phyloP scores from a whole-genome alignment of 2,329 filamentous ascomycete species.

The Trichophyton mentagrophytes region DNA sequence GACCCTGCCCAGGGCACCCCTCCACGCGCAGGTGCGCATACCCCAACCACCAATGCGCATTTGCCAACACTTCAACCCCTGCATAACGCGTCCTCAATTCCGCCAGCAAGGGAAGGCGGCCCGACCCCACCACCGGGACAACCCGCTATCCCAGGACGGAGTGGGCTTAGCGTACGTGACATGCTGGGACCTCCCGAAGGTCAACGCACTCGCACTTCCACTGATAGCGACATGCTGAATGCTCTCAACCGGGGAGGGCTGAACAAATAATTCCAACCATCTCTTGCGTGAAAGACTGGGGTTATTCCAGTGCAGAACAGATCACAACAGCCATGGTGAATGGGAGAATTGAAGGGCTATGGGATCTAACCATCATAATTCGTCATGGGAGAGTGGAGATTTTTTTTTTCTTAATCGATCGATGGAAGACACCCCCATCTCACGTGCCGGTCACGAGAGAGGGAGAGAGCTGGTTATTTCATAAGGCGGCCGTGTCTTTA shows the following conservation, averaged over 20 bases:
- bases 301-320: not conserved
- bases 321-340: not conserved
- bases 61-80: slow-evolving; percentile 27
- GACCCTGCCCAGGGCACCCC: slow-evolving; percentile 30
- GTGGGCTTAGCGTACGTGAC: slow-evolving; percentile 37
- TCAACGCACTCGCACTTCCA: slow-evolving; percentile 30
- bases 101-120: slow-evolving; percentile 19
- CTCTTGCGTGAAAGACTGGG: not conserved
- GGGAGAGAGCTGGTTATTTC: not conserved
- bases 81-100: slow-evolving; percentile 19
- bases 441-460: not conserved
- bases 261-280: slow-evolving; percentile 16
- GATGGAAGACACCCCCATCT: not conserved
- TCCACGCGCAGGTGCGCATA: slow-evolving; percentile 24
- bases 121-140: slow-evolving; percentile 31
- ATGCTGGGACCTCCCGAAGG: slow-evolving; percentile 34
- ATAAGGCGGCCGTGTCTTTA: not conserved
- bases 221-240: slow-evolving; percentile 40
- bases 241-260: slow-evolving; percentile 32
- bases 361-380: not conserved
- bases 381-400: not conserved
- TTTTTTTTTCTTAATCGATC: not conserved
- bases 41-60: slow-evolving; percentile 16
- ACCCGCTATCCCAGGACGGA: slow-evolving; percentile 24
- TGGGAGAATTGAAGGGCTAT: not conserved